Evolutionary conservation across 345 rosid genomes (phyloP).

Genomic region (Salix dunnii): DNA sequence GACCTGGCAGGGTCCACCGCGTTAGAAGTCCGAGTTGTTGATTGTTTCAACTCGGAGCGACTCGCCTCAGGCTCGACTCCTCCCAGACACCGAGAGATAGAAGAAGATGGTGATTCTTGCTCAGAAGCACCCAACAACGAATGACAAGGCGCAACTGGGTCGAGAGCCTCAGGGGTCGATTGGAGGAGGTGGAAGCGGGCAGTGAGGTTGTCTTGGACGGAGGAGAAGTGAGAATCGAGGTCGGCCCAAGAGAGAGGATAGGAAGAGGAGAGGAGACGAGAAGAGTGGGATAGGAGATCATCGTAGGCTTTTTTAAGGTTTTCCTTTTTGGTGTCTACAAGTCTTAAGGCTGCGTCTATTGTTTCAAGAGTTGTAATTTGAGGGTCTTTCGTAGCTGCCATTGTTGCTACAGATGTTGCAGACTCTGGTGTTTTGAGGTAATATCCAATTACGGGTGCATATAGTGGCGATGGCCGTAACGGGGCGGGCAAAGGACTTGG

Average conservation of each 20-base stretch:
- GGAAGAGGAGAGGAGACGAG: slow-evolving; percentile 31
- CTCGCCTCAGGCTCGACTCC: no score
- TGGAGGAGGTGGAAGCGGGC: slow-evolving; percentile 50
- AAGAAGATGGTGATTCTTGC: slow-evolving; percentile 9
- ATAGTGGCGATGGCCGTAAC: no score
- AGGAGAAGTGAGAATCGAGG: slow-evolving; percentile 61
- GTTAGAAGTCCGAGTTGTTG: no score
- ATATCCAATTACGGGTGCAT: no score
- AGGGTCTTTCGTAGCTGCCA: not conserved
- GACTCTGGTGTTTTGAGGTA: no score
- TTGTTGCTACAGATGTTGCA: not conserved
- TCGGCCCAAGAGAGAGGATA: slow-evolving; percentile 62
- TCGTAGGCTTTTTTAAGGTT: slow-evolving; percentile 59
- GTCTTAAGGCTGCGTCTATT: slow-evolving; percentile 53
- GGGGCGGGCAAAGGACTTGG: no score
- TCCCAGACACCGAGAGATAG: not conserved
- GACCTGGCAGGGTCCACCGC: slow-evolving; percentile 9
- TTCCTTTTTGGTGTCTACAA: slow-evolving; percentile 48
- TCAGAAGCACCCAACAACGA: not conserved
- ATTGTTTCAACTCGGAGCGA: no score
- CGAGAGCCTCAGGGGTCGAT: not conserved
- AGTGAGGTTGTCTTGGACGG: slow-evolving; percentile 38
- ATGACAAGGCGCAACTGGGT: not conserved
- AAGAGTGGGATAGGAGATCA: slow-evolving; percentile 50
- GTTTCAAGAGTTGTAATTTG: slow-evolving; percentile 22